phyloP scores from a whole-genome alignment of 768 basidiomycete genomes.

The Russula olivacea region DNA sequence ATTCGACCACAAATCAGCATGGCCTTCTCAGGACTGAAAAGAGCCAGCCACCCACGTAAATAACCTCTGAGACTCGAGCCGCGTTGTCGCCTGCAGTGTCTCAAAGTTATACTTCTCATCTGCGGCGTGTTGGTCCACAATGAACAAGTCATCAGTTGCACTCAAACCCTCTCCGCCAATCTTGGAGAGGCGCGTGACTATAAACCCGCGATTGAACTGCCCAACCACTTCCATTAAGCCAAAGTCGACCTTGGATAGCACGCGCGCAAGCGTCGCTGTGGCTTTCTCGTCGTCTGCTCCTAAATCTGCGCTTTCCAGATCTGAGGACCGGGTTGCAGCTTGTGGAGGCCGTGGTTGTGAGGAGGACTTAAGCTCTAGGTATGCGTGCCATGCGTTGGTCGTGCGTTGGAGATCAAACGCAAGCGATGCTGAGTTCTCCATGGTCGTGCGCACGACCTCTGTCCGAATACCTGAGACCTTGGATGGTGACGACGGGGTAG shows the following conservation, averaged over 20 bases:
- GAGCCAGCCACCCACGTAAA: conserved; percentile 51
- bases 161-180: conserved; percentile 15
- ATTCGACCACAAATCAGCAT: conserved; percentile 1
- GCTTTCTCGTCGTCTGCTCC: conserved; percentile 49
- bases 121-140: conserved; percentile 94
- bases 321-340: neutral
- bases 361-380: neutral
- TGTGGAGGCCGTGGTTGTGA: neutral
- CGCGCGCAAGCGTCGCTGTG: conserved; percentile 65
- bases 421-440: conserved; percentile 1
- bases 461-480: neutral
- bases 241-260: conserved; percentile 87
- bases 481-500: neutral
- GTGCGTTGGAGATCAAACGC: conserved; percentile 13
- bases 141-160: conserved; percentile 78
- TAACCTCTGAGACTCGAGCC: conserved; percentile 79
- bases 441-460: conserved; percentile 22
- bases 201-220: conserved; percentile 95
- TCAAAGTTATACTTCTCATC: conserved; percentile 99
- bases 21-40: neutral
- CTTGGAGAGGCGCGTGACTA: conserved; percentile 65
- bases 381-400: conserved; percentile 4
- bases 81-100: conserved; percentile 83
- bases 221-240: conserved; percentile 76
- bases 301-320: conserved; percentile 26